Evolutionary conservation across 495 filamentous ascomycete species (phyloP).

Genomic region (Neurospora sp.): DNA sequence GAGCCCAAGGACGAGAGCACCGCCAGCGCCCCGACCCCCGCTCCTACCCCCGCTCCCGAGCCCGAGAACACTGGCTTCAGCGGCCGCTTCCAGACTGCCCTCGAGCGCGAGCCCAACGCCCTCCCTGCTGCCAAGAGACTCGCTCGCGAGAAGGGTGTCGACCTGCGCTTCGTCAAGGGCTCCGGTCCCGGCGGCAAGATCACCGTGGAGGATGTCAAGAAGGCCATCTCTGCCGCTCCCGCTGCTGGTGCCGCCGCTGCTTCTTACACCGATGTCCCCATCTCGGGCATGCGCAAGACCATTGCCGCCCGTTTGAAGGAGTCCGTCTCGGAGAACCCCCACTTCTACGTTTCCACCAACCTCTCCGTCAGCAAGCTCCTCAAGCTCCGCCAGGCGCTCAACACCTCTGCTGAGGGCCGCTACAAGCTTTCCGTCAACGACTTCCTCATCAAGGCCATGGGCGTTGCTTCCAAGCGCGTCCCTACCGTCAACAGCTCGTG

Average conservation of each 20-base stretch:
- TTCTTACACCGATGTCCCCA: conserved; percentile 73
- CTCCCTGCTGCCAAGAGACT: conserved; percentile 68
- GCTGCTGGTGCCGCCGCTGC: conserved; percentile 37
- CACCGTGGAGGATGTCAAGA: conserved; percentile 89
- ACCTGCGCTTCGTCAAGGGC: conserved; percentile 73
- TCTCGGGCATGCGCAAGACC: conserved; percentile 92
- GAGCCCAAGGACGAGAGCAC: conserved; percentile 46
- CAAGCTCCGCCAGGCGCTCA: conserved; percentile 91
- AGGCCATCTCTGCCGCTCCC: conserved; percentile 37
- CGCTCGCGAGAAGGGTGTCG: conserved; percentile 77
- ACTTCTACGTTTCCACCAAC: conserved; percentile 88
- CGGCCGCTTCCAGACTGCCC: conserved; percentile 69
- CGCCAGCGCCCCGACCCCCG: conserved; percentile 46
- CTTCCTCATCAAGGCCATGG: conserved; percentile 96
- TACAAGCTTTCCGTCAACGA: conserved; percentile 99
- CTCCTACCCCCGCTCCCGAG: conserved; percentile 48
- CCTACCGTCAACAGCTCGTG: conserved; percentile 93
- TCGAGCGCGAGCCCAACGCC: conserved; percentile 68
- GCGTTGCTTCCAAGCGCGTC: conserved; percentile 80
- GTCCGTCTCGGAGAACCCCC: conserved; percentile 85
- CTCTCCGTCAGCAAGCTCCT: conserved; percentile 89
- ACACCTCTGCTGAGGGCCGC: conserved; percentile 74
- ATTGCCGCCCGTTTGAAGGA: conserved; percentile 87
- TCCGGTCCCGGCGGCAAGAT: conserved; percentile 78
- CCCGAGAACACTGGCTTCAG: conserved; percentile 64